Evolutionary conservation across 139 green algal genomes (phyloP), one percentile per base, ranked within the genome.

Genomic region (Trebouxia sp.): DNA sequence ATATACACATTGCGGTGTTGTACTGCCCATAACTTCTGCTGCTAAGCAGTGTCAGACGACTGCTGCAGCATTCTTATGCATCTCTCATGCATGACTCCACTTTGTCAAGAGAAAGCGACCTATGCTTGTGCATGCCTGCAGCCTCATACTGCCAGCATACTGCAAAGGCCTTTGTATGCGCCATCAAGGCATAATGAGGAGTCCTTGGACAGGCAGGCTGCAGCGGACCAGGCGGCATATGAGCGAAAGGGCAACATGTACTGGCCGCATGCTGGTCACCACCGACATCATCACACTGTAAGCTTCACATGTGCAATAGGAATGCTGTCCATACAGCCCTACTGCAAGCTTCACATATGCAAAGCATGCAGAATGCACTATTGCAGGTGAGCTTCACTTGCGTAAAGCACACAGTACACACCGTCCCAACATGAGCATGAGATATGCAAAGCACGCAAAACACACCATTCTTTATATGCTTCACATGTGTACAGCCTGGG

Each of bases 201-300:
- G 6, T 72, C 62, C n/a, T 35, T 72, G 15, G 62, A 72, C 35
- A 72, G 62, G 11, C 62, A 72, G 37, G 62, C 62, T 45, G 62
- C 62, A 15, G 62, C 62, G 3, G 62, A 72, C 11, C 32, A 72
- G 20, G 62, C 62, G 43, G 62, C 62, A 12, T 45, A 72, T n/a
- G 62, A 20, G 6, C 42, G 62, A 15, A 72, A 72, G 35, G 62
- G 62, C 62, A 72, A 72, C 32, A 72, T 72, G 1, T 72, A 72
- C 62, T 72, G 62, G 62, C 62, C 62, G 12, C 62, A 72, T 72
- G 62, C 62, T 9, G n/a, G 14, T 17, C 62, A 72, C 35, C 62
- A 72, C 32, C 37, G 12, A 35, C 62, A 72, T 15, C 62, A 72
- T 22, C 62, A 32, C 5, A 43, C 35, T 24, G 62, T 72, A 45